Conservation (phyloP, 306 rosid species). For the Quercus berberidifolia region DNA sequence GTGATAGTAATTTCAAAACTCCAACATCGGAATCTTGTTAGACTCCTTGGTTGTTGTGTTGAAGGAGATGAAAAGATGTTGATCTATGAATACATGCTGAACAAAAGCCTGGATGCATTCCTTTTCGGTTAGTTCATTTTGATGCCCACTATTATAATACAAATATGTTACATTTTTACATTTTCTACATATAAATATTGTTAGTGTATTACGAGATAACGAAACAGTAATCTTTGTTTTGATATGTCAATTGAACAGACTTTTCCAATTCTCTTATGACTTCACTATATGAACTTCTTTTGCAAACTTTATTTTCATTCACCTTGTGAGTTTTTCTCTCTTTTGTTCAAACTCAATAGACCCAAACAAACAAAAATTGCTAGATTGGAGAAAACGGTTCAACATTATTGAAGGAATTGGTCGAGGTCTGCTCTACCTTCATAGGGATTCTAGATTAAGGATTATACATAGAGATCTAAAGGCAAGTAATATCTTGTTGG, state of each 20-base stretch:
- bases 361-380: conserved; percentile 6
- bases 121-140: conserved; percentile 32
- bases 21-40: conserved; percentile 53
- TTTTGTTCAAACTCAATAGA: conserved; percentile 8
- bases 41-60: conserved; percentile 36
- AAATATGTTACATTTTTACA: too few species aligned
- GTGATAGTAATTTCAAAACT: conserved; percentile 43
- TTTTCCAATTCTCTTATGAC: not conserved
- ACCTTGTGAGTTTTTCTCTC: not conserved
- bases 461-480: conserved; percentile 20
- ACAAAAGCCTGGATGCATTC: conserved; percentile 37
- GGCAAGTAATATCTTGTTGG: conserved; percentile 17
- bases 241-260: not conserved
- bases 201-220: too few species aligned
- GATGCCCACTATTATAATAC: too few species aligned
- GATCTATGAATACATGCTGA: conserved; percentile 48
- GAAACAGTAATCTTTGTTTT: not conserved
- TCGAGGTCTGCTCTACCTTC: conserved; percentile 19
- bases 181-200: too few species aligned
- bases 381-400: conserved; percentile 22
- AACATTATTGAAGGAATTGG: conserved; percentile 21
- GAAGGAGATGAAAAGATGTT: conserved; percentile 45
- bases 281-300: too few species aligned
- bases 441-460: conserved; percentile 18
- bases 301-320: too few species aligned